Conservation (phyloP, 176 grass and related monocot species). For the Oryza officinalis region DNA sequence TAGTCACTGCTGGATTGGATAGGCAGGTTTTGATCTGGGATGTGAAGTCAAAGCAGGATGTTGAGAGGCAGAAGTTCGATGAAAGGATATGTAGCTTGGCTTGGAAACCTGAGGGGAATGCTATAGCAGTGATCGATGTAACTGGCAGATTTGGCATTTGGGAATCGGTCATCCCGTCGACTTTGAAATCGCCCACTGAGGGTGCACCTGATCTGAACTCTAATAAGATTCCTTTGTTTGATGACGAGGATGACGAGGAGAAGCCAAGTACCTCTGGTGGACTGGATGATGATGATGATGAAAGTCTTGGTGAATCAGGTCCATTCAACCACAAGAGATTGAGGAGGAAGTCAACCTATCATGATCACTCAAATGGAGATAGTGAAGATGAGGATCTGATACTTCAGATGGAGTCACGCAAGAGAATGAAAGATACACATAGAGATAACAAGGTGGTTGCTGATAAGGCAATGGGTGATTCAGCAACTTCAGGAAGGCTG, state of each 20-base stretch:
- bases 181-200: constrained; percentile 79
- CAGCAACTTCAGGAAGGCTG: constrained; percentile 43
- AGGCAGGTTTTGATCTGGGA: constrained; percentile 94
- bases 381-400: constrained; percentile 65
- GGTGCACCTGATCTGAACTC: constrained; percentile 51
- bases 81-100: constrained; percentile 69
- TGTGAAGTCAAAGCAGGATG: constrained; percentile 89
- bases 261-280: constrained; percentile 60
- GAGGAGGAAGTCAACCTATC: constrained; percentile 45
- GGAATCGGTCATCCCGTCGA: constrained; percentile 70
- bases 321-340: constrained; percentile 56
- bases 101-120: constrained; percentile 89
- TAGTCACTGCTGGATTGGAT: constrained; percentile 78
- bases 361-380: constrained; percentile 48
- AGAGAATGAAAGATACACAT: constrained; percentile 57
- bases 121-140: constrained; percentile 74
- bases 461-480: constrained; percentile 44
- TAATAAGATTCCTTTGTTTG: constrained; percentile 60
- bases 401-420: constrained; percentile 58
- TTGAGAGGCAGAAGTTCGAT: constrained; percentile 90
- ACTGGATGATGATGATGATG: constrained; percentile 67
- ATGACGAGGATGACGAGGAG: constrained; percentile 70
- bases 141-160: constrained; percentile 81
- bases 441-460: constrained; percentile 40
- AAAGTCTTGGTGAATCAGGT: constrained; percentile 57